Base-by-base conservation (phyloP, 805 yeast species). In the Brettanomyces bruxellensis region DNA sequence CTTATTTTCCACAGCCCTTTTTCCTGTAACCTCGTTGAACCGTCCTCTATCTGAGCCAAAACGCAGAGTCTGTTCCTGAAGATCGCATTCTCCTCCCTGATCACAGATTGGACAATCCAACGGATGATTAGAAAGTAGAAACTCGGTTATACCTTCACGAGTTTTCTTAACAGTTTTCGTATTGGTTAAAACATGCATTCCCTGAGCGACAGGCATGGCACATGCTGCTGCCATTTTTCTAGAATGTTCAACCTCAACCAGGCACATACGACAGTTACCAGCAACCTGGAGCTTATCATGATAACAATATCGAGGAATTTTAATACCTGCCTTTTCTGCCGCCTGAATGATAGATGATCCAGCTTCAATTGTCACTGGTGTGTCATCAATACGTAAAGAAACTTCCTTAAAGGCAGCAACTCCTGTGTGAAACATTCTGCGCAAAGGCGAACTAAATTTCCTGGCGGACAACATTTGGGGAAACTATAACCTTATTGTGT, bases 81-180 rank as follows among this genome's bases (percentile, higher is more conserved):
- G 75, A 64, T 86, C 95, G 72, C 95, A 86, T 66, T 86, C 95
- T 54, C 95, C 95, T 68, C 95, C 95, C 68, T 86, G 95, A 68
- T 86, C 95, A 67, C 95, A 86, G 47, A 86, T 83, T 24, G 95
- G 95, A 69, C 95, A 86, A 70, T 87, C 95, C 61, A 86, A 74
- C 23, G 95, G 95, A 70, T 86, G 95, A 72, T 87, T 87, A 55
- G 86, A 87, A 53, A 86, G 74, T 51, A 86, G 69, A 81, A 86
- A 84, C 68, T 87, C 95, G 40, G 95, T 87, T 56, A 86, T 93
- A 62, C 91, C 91, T 67, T 86, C 95, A 62, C 95, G 78, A 41
- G 90, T 87, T 65, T 83, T 79, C 65, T 78, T 81, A 52, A 85
- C 86, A 60, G 87, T 78, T 55, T 83, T 91, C 37, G 83, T 70